A percentile compares a stretch with the other conserved stretches of the same genome.
Conservation (phyloP, 768 basidiomycete species). For the Lentinula sp. region DNA sequence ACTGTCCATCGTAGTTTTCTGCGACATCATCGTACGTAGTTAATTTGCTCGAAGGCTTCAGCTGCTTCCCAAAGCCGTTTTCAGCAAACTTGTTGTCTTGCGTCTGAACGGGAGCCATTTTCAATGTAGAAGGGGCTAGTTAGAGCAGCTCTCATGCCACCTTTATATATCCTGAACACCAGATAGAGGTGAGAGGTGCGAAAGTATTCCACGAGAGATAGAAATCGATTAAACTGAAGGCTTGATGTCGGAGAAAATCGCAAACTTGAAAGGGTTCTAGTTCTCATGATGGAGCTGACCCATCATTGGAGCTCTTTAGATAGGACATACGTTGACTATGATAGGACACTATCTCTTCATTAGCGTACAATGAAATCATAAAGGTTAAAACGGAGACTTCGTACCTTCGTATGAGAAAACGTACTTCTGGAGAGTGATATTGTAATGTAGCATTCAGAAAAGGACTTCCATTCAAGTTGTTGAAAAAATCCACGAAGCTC, state of each 20-base stretch:
- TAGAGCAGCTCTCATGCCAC: neutral
- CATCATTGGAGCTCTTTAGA: neutral
- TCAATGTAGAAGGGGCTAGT: neutral
- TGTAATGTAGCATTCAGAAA: too few relatives aligned
- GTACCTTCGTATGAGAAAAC: neutral
- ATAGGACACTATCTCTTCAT: neutral
- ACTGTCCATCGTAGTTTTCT: constrained; percentile 58
- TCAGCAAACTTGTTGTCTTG: neutral
- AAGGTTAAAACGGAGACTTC: neutral
- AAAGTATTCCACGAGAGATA: neutral
- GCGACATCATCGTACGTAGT: constrained; percentile 25
- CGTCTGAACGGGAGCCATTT: constrained; percentile 1
- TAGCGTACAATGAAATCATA: neutral
- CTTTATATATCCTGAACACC: neutral
- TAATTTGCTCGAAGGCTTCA: neutral
- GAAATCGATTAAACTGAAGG: constrained; percentile 1
- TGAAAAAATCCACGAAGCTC: too few relatives aligned
- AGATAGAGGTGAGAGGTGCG: neutral
- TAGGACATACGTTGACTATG: neutral
- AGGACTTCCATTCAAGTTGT: too few relatives aligned
- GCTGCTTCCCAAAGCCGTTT: neutral
- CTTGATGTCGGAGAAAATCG: constrained; percentile 2
- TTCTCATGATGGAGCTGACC: neutral
- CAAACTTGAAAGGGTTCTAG: neutral
- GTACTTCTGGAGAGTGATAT: too few relatives aligned